Percentiles rank a stretch among this genome's conserved stretches.
Evolutionary conservation across 768 basidiomycete genomes (phyloP).

Genomic region (Symmetrospora coprosmae): DNA sequence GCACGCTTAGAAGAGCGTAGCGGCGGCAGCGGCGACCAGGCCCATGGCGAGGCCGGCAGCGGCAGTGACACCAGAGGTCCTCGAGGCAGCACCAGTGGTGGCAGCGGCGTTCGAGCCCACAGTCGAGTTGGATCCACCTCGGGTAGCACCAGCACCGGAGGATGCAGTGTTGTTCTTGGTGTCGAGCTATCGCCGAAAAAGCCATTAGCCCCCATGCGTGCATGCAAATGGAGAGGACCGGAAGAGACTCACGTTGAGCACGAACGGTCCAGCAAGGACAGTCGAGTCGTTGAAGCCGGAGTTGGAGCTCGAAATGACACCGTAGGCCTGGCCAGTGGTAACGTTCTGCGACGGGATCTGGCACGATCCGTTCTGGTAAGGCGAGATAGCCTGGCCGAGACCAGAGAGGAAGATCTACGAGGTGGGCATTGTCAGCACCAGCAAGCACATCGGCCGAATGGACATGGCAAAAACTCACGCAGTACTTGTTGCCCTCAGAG

Average conservation of each 20-base stretch:
- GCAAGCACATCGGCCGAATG: too few relatives aligned
- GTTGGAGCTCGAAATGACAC: not conserved
- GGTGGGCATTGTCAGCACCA: too few relatives aligned
- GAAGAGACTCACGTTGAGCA: too few relatives aligned
- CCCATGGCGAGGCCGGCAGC: not conserved
- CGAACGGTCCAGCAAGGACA: not conserved
- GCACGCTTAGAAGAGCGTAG: not conserved
- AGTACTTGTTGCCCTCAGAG: not conserved
- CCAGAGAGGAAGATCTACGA: not conserved
- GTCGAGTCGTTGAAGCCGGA: not conserved
- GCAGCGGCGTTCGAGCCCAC: not conserved
- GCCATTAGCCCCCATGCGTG: too few relatives aligned
- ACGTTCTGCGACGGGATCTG: not conserved
- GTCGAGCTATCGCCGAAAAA: too few relatives aligned
- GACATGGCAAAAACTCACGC: too few relatives aligned
- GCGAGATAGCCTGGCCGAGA: not conserved
- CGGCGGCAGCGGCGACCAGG: not conserved
- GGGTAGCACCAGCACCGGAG: not conserved
- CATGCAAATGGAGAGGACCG: too few relatives aligned
- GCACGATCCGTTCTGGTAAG: not conserved
- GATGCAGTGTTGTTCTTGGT: not conserved
- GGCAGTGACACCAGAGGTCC: not conserved
- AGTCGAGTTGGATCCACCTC: not conserved
- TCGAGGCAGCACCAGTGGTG: not conserved
- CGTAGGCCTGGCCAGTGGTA: not conserved